Base-by-base conservation (phyloP, 2,329 filamentous ascomycete genomes). In the Colletotrichum sp. region DNA sequence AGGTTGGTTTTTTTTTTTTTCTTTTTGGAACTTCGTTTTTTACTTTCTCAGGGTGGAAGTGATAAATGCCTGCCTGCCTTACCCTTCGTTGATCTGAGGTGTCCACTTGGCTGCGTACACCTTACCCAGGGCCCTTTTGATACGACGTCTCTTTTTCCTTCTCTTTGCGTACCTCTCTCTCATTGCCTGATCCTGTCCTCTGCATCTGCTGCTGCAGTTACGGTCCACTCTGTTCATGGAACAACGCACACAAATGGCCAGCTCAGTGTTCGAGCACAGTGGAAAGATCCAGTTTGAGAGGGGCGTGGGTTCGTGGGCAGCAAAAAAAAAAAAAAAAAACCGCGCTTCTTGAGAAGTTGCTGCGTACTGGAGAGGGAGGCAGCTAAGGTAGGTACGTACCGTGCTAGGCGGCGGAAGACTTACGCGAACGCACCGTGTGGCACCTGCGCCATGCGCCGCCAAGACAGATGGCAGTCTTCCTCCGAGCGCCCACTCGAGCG, bases 341-440 rank as follows among this genome's bases (percentile, higher is more conserved):
- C n/a, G 32, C 21, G 55, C 55, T 59, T 59, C 26, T 16, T 13
- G 21, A 59, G 24, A 16, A 59, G 21, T 24, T 39, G 34, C 34
- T 39, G 52, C n/a, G 52, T 26, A 9, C n/a, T 57, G 52, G 60
- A 28, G 18, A 48, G 66, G 28, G 24, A 67, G 30, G 28, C 15
- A 32, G 28, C 26, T 24, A 26, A 32, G 7, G 36, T 39, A 28
- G 30, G 21, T 36, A 61, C 59, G 59, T 61, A 36, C n/a, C 21
- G 24, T 43, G n/a, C 9, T 52, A 21, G 67, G 21, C 15, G 55
- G 26, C 72, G 73, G 73, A 75, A 68, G 39, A 26, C 39, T 75
- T 73, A 73, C 70, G 73, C 73, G 73, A 75, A 65, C 30, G 57
- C 70, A 65, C 64, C 65, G 73, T 75, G 68, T 75, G 73, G 73